Base-by-base conservation (phyloP, 176 grass and related monocot genomes). In the Phoenix roebelenii region DNA sequence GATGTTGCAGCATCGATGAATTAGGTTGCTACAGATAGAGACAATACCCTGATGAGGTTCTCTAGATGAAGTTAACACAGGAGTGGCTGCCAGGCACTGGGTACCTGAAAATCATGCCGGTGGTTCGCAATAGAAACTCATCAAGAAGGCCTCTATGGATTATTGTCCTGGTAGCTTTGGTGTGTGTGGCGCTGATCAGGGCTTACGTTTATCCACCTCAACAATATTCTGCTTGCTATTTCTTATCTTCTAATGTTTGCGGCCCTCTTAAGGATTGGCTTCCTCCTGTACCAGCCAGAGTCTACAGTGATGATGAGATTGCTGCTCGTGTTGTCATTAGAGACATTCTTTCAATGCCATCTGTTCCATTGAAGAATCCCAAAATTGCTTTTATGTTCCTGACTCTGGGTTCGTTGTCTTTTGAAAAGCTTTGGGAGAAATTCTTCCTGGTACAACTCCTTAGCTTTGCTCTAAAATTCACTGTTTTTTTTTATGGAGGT, bases 361-460 rank as follows among this genome's bases (percentile, higher is more conserved):
- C 88, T 15, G 72, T 81, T 55, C 73, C 66, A 18, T 80, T 82
- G 19, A 93, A 93, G 77, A 99, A 93, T 70, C 84, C 85, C 67
- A 99, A 99, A 80, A 76, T 99, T 65, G 94, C 94, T 66, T 99
- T 89, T 71, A 93, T 99, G 94, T 99, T 99, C 83, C 71, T 99
- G 73, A 93, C 88, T 54, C 84, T 84, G 12, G 89, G 79, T 86
- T 79, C 88, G 44, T 78, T 99, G 82, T 88, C 94, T 26, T 99
- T 99, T 51, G 94, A 99, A 71, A 99, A 78, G 68, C 76, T 99
- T 26, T 99, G 94, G 94, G 94, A 93, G 67, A 98, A 85, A 55
- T 99, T 99, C 79, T 93, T 99, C 76, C 84, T 83, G 94, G 94
- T 99, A 75, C 14, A 71, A 65, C 22, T 70, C 58, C 35, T 44